Evolutionary conservation across 805 yeast species (phyloP), one percentile per base, ranked within the genome.

Genomic region (Myxozyma neotropica): DNA sequence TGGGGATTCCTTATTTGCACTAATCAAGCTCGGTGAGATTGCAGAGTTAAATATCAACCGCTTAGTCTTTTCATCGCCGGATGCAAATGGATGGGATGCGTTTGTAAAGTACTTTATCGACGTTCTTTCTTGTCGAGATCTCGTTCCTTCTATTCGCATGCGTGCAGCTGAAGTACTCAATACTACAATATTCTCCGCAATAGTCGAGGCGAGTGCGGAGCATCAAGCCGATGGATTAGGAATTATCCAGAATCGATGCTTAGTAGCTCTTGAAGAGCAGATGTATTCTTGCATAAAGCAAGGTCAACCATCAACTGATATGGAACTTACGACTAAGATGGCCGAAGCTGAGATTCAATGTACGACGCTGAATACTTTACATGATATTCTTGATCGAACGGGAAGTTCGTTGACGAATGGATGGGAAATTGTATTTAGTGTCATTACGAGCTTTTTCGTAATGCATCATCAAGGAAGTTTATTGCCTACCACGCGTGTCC

Each of bases 361-460:
- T 17, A 80, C 80, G 29, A 73, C 82, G 0, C 75, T 92, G 42
- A 80, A 83, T 29, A 86, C 89, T 0, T 71, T 93, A 53, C 87
- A 85, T 69, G 83, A 80, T 31, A 77, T 92, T n/a, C 78, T 93
- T 33, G 95, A 91, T 68, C 84, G 87, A 66, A 87, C 83, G 69
- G 97, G 96, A 0, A 79, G 80, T 36, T 74, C 78, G 5, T 77
- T 86, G 52, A 75, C 77, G 45, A 71, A 79, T n/a, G 85, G 88
- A 0, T 93, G 98, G 98, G 80, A 81, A 38, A 73, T 78, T 2
- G 87, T 91, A 1, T 84, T 93, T 63, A 74, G 78, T 21, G 85
- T 90, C 55, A 69, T 75, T 19, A 70, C 73, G 27, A 61, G 70
- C 31, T 67, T 70, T 23, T 62, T 69, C 56, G 54, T 59, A 17